These are phyloP conservation scores for Panicum miliaceum DNA, from an alignment of 176 grass and related monocot species.

Conservation along the genomic window DNA sequence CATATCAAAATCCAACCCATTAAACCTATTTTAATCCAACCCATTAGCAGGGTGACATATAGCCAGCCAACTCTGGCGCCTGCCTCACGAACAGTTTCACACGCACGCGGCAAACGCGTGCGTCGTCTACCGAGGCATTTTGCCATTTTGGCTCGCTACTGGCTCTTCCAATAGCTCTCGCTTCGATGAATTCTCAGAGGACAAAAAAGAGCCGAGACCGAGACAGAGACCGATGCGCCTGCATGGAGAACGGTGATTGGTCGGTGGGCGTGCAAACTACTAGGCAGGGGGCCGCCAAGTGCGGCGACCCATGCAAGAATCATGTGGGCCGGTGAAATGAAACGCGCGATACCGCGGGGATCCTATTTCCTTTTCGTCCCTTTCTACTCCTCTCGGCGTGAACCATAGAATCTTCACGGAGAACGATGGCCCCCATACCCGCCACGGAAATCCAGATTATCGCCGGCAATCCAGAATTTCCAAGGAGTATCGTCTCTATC, in stretches of 20 bases:
- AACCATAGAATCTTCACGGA: not conserved
- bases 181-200: not conserved
- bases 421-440: not conserved
- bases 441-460: not conserved
- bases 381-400: not conserved
- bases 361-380: not conserved
- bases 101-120: not conserved
- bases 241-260: not conserved
- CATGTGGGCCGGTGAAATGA: not conserved
- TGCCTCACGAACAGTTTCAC: not conserved
- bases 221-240: not conserved
- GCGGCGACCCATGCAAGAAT: not conserved
- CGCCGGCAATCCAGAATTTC: not conserved
- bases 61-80: not conserved
- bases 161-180: not conserved
- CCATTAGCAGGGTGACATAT: no score
- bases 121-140: not conserved
- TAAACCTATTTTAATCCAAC: no score
- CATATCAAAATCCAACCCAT: no score
- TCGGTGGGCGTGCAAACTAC: not conserved
- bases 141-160: not conserved
- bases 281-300: not conserved
- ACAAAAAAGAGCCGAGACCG: not conserved
- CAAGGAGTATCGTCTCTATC: not conserved
- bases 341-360: not conserved